phyloP scores from a whole-genome alignment of 2,329 filamentous ascomycete genomes.

The Aureobasidium uvarum region DNA sequence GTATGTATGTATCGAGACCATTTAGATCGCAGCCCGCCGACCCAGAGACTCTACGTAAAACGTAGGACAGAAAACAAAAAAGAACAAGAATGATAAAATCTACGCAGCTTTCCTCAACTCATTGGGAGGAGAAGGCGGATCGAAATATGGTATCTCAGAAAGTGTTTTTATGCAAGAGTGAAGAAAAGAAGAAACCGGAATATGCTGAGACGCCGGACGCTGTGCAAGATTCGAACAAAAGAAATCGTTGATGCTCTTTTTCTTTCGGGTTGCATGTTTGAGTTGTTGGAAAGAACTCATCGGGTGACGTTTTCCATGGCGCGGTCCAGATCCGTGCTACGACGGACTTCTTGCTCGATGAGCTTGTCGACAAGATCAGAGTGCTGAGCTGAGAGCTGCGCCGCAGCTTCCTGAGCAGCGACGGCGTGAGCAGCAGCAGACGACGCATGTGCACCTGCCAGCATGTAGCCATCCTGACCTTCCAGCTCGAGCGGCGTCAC shows the following conservation, averaged over 20 bases:
- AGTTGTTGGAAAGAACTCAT: background rate
- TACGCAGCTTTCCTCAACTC: conserved; percentile 19
- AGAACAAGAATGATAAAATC: conserved; percentile 2
- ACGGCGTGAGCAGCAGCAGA: conserved; percentile 26
- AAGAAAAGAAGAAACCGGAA: background rate
- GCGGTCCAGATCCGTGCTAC: conserved; percentile 28
- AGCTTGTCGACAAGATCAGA: conserved; percentile 49
- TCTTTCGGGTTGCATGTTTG: background rate
- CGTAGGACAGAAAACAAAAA: background rate
- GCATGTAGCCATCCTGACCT: conserved; percentile 45
- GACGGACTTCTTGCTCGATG: conserved; percentile 47
- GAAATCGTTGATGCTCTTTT: background rate
- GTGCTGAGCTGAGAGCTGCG: conserved; percentile 22
- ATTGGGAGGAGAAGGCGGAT: conserved; percentile 21
- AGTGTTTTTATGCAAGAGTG: conserved; percentile 16
- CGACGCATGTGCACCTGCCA: conserved; percentile 42
- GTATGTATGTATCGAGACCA: conserved; percentile 1
- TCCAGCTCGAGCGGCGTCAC: conserved; percentile 55
- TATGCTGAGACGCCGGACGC: conserved; percentile 17
- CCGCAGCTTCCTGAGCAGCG: conserved; percentile 22
- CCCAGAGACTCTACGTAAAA: background rate
- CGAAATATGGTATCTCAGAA: conserved; percentile 23
- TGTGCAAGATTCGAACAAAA: conserved; percentile 12
- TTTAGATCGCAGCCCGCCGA: background rate
- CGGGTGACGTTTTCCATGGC: background rate